Conservation (phyloP, 805 yeast genomes). For the Spathaspora arborariae region DNA sequence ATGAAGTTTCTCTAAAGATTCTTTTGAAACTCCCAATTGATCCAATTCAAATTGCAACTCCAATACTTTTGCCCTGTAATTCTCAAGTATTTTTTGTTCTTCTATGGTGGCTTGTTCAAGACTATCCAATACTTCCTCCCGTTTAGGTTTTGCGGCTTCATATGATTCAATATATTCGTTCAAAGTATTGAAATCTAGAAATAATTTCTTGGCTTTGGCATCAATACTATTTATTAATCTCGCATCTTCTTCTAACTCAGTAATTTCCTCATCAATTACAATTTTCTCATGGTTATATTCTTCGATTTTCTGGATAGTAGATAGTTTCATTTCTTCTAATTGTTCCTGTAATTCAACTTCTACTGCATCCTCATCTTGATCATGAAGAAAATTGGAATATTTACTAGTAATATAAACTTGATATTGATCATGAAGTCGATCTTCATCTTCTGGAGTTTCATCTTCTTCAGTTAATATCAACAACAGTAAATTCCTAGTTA, state of each 20-base stretch:
- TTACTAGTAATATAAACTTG: constrained; percentile 50
- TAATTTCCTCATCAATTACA: not conserved
- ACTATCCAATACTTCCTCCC: not conserved
- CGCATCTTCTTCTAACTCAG: not conserved
- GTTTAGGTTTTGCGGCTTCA: not conserved
- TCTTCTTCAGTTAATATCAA: not conserved
- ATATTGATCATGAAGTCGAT: constrained; percentile 50
- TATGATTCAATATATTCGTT: not conserved
- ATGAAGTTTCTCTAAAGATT: constrained; percentile 13
- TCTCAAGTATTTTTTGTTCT: constrained; percentile 20
- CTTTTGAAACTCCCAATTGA: constrained; percentile 6
- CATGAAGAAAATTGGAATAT: constrained; percentile 62
- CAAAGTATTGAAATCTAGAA: not conserved
- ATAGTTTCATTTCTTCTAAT: not conserved
- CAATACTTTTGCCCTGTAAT: constrained; percentile 55
- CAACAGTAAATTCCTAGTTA: constrained; percentile 22
- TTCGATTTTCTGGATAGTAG: not conserved
- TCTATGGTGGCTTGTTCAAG: not conserved
- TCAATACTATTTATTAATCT: not conserved
- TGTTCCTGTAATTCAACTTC: constrained; percentile 24
- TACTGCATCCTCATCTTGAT: constrained; percentile 58
- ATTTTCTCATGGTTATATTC: not conserved
- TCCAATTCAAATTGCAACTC: constrained; percentile 47
- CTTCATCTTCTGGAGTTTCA: constrained; percentile 40
- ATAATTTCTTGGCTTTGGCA: not conserved